phyloP scores from a whole-genome alignment of 352 stramenopile genomes.

The Phytopythium chamaehyphon region DNA sequence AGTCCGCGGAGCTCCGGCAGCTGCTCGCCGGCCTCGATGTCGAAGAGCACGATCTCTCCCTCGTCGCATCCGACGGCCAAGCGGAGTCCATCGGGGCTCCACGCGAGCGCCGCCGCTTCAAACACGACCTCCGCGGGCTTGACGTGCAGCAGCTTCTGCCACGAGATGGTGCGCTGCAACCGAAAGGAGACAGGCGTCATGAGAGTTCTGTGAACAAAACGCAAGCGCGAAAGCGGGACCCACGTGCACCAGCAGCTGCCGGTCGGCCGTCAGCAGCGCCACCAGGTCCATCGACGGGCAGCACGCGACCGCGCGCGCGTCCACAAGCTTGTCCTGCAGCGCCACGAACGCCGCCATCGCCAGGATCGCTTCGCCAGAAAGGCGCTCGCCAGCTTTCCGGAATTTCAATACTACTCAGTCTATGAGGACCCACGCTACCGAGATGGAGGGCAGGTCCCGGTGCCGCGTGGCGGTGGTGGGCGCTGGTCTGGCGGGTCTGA shows the following conservation, averaged over 20 bases:
- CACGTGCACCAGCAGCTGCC: conserved; percentile 71
- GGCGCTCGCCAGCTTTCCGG: no score
- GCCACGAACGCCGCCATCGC: conserved; percentile 35
- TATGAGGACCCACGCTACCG: no score
- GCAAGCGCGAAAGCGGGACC: conserved; percentile 9
- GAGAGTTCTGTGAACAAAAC: not conserved
- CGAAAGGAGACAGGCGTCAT: not conserved
- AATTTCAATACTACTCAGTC: no score
- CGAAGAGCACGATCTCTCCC: conserved; percentile 64
- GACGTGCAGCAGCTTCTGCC: conserved; percentile 70
- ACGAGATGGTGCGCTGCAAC: conserved; percentile 61
- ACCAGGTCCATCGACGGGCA: conserved; percentile 81
- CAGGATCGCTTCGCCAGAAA: no score
- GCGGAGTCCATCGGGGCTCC: conserved; percentile 59
- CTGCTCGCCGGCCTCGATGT: conserved; percentile 48
- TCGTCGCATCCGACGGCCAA: conserved; percentile 67
- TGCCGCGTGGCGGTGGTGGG: conserved; percentile 7
- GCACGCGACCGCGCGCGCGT: conserved; percentile 39
- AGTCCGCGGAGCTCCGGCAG: conserved; percentile 20
- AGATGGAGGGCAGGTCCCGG: no score
- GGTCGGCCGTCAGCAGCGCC: conserved; percentile 60
- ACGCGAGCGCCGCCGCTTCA: conserved; percentile 49
- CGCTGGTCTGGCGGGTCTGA: conserved; percentile 1
- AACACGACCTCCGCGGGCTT: conserved; percentile 56
- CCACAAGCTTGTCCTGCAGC: conserved; percentile 71